phyloP scores from a whole-genome alignment of 805 yeast genomes.

The Ogataea ramenticola region DNA sequence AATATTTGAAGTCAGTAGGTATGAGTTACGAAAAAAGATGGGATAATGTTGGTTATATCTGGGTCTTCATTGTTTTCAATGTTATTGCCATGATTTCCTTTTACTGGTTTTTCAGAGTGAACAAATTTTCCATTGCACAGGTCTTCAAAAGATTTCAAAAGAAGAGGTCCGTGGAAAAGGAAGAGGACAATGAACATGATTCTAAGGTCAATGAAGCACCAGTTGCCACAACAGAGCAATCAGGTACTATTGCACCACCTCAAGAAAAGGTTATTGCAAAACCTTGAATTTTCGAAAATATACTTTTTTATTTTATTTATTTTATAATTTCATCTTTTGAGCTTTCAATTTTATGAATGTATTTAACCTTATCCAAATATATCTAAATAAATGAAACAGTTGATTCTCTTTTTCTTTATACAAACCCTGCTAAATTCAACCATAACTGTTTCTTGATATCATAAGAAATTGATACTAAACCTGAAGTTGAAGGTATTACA shows the following conservation, averaged over 20 bases:
- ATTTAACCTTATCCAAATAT: background rate
- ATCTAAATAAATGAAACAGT: background rate
- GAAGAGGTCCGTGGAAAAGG: background rate
- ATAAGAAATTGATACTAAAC: slow-evolving; percentile 49
- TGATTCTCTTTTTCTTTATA: slow-evolving; percentile 3
- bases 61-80: slow-evolving; percentile 51
- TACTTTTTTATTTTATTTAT: too few species aligned
- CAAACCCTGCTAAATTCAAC: slow-evolving; percentile 30
- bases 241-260: too few species aligned
- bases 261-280: too few species aligned
- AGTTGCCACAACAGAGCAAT: too few species aligned
- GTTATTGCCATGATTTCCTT: slow-evolving; percentile 28
- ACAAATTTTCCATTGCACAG: background rate
- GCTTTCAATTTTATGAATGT: too few species aligned
- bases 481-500: slow-evolving; percentile 71
- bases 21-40: slow-evolving; percentile 42
- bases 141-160: background rate
- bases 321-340: too few species aligned
- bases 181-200: background rate
- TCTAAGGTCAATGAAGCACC: too few species aligned
- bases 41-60: slow-evolving; percentile 57
- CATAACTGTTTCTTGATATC: slow-evolving; percentile 41
- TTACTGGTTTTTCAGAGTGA: slow-evolving; percentile 29
- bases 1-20: slow-evolving; percentile 35
- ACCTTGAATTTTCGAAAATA: too few species aligned